A percentile compares a stretch with the other conserved stretches of the same genome.
phyloP scores from a whole-genome alignment of 345 rosid genomes.

The Syzygium aromaticum region DNA sequence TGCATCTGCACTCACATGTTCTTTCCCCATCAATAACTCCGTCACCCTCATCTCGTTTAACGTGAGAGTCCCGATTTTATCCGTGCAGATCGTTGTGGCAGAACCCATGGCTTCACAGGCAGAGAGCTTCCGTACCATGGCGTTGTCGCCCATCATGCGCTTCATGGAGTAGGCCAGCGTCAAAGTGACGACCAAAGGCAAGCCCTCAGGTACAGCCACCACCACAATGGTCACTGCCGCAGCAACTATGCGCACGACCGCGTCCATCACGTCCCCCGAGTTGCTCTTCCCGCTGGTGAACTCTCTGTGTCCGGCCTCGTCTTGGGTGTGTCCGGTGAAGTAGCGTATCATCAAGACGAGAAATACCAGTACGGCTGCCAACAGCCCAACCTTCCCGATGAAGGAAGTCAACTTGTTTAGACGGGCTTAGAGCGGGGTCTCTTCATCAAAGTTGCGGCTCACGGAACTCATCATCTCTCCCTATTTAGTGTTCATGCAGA shows the following conservation, averaged over 20 bases:
- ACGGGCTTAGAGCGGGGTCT: constrained; percentile 59
- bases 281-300: constrained; percentile 35
- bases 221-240: constrained; percentile 69
- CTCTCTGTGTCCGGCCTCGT: constrained; percentile 36
- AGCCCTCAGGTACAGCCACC: constrained; percentile 82
- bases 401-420: constrained; percentile 59
- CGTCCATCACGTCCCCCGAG: constrained; percentile 37
- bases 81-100: constrained; percentile 62
- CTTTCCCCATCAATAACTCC: constrained; percentile 52
- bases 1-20: constrained; percentile 5
- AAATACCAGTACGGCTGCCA: constrained; percentile 62
- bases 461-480: constrained; percentile 71
- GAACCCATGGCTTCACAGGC: constrained; percentile 95
- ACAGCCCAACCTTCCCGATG: constrained; percentile 52
- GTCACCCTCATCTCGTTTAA: constrained; percentile 61
- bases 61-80: constrained; percentile 79
- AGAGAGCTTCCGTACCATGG: constrained; percentile 74
- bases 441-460: constrained; percentile 27
- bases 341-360: constrained; percentile 50
- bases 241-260: constrained; percentile 56
- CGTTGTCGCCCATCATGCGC: constrained; percentile 71
- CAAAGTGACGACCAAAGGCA: constrained; percentile 71
- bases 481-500: constrained; percentile 68
- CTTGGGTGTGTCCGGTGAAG: constrained; percentile 57
- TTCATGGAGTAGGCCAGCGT: constrained; percentile 79